Base-by-base conservation (phyloP, 1,139 yeast genomes). In the Lodderomyces elongisporus region DNA sequence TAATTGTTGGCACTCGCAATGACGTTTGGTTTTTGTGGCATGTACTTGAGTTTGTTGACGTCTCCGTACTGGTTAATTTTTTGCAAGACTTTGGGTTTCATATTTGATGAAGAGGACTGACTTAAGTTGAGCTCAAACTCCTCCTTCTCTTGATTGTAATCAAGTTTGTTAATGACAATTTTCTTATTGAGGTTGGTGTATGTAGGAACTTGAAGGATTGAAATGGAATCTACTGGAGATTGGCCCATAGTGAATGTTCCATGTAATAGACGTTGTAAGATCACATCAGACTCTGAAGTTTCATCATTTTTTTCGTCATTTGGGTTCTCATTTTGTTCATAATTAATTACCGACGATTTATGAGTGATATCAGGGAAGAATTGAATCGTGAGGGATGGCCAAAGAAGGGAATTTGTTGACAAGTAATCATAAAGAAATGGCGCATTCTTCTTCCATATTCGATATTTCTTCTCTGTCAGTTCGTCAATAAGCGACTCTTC, bases 311-410 rank as follows among this genome's bases (percentile, higher is more conserved):
- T 24, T 13, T 13, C 26, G 14, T 10, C 14, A 7, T 27, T 30
- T 7, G 33, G 34, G 30, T 52, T 66, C 8, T 61, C 41, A 41
- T 17, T 12, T 26, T 26, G 7, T 10, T 25, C 20, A n/a, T n/a
- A n/a, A n/a, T n/a, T n/a, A n/a, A n/a, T n/a, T n/a, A n/a, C n/a
- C 4, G 5, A 30, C 4, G 23, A 14, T 23, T 33, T 9, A 22
- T 28, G 26, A 30, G 59, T 68, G n/a, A 66, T 41, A 43, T 74
- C 80, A 1, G 80, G 80, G 36, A 75, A 67, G 60, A 75, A 74
- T 43, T 70, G 76, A 2, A 72, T 66, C 3, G 76, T 56, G 30
- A 74, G 49, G 1, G 77, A 70, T 1, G 81, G 81, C 81, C 81
- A 75, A 22, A 70, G 44, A 12, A 73, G 52, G 2, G 78, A 54